Conservation (phyloP, 148 eudicot genomes). For the Cornus florida region DNA sequence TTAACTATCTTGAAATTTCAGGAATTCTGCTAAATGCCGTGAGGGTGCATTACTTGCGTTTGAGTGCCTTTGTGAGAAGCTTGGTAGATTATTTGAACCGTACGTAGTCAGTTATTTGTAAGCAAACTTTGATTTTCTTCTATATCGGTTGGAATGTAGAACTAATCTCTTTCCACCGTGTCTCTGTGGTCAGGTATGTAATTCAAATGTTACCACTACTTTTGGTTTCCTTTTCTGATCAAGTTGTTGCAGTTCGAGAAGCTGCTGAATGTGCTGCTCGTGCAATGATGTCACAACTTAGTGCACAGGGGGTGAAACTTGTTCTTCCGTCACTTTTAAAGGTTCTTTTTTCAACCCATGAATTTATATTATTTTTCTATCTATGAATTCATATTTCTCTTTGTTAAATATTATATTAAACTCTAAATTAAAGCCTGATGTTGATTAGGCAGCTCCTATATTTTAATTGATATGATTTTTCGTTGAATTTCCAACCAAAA, state of each 20-base stretch:
- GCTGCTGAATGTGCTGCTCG: constrained; percentile 99
- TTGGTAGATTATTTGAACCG: constrained; percentile 97
- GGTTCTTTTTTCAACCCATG: constrained; percentile 37
- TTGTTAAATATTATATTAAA: no score
- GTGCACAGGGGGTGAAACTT: constrained; percentile 93
- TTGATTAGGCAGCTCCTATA: no score
- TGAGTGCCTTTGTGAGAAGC: constrained; percentile 97
- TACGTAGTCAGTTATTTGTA: constrained; percentile 30
- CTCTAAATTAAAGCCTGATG: no score
- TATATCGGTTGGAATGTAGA: not conserved
- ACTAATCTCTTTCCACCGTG: not conserved
- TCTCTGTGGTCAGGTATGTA: constrained; percentile 62
- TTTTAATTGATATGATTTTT: no score
- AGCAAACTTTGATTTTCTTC: not conserved
- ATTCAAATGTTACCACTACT: constrained; percentile 89
- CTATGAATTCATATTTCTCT: no score
- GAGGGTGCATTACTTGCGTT: constrained; percentile 93
- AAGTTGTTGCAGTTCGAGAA: constrained; percentile 96
- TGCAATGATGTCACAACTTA: constrained; percentile 98
- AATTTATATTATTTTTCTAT: not conserved
- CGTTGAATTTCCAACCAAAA: no score
- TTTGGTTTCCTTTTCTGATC: constrained; percentile 94
- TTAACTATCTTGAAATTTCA: constrained; percentile 30
- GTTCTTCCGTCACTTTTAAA: constrained; percentile 89
- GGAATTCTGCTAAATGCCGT: constrained; percentile 86